phyloP scores from a whole-genome alignment of 148 eudicot species.

The Rhododendron henanense region DNA sequence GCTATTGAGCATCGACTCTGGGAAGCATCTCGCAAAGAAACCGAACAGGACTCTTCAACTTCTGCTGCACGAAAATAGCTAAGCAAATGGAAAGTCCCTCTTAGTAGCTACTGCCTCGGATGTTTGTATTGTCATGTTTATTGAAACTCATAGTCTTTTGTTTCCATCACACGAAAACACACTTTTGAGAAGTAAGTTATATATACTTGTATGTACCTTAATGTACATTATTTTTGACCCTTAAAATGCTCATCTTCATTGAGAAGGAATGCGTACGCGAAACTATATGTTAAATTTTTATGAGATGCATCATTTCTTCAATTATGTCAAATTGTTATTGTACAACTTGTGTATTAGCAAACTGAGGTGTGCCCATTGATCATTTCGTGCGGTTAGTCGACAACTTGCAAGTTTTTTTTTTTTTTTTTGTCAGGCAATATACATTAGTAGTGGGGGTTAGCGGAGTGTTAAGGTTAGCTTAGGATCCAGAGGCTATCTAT shows the following conservation, averaged over 20 bases:
- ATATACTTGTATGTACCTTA: background rate
- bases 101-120: background rate
- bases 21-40: slow-evolving; percentile 67
- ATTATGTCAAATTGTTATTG: background rate
- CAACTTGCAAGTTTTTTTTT: background rate
- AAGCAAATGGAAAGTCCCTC: background rate
- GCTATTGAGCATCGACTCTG: slow-evolving; percentile 65
- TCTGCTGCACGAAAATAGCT: slow-evolving; percentile 4
- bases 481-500: too few relatives aligned
- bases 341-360: background rate
- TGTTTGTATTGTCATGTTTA: background rate
- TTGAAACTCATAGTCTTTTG: too few relatives aligned
- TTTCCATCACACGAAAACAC: background rate
- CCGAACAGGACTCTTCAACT: slow-evolving; percentile 21
- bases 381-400: background rate
- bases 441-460: too few relatives aligned
- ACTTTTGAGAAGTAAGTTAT: background rate
- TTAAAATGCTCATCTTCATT: background rate
- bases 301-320: background rate
- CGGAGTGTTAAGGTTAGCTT: too few relatives aligned
- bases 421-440: too few relatives aligned
- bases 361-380: background rate
- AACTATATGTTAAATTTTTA: background rate
- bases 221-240: background rate
- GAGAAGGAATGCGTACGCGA: background rate